Percentiles rank a stretch among this genome's conserved stretches.
phyloP scores from a whole-genome alignment of 805 yeast genomes.

The Saitoella complicata region DNA sequence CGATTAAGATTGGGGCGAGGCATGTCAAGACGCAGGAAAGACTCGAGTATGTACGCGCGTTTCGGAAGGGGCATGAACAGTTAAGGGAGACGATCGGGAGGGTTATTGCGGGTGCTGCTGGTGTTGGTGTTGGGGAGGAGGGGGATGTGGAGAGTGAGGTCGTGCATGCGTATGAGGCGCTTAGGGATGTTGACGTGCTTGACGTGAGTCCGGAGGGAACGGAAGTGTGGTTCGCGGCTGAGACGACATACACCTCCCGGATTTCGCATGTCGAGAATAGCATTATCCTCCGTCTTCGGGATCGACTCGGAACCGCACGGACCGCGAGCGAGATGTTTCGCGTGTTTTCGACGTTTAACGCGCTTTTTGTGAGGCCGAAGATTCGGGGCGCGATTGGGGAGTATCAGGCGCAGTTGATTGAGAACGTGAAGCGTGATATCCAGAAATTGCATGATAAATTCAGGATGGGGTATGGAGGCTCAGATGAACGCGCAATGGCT shows the following conservation, averaged over 20 bases:
- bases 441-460: slow-evolving; percentile 27
- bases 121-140: slow-evolving; percentile 7
- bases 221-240: slow-evolving; percentile 28
- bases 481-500: slow-evolving; percentile 22
- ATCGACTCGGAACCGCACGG: slow-evolving; percentile 24
- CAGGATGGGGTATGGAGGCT: slow-evolving; percentile 19
- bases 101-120: slow-evolving; percentile 7
- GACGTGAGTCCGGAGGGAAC: slow-evolving; percentile 25
- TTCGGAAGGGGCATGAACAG: slow-evolving; percentile 40
- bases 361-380: slow-evolving; percentile 35
- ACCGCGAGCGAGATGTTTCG: slow-evolving; percentile 35
- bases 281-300: slow-evolving; percentile 27
- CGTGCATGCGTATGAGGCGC: slow-evolving; percentile 26
- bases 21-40: slow-evolving; percentile 27
- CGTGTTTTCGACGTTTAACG: slow-evolving; percentile 33
- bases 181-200: slow-evolving; percentile 24
- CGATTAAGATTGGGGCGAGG: slow-evolving; percentile 41
- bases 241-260: slow-evolving; percentile 27
- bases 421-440: slow-evolving; percentile 34
- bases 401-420: slow-evolving; percentile 37
- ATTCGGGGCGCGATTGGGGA: slow-evolving; percentile 44
- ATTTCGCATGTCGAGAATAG: slow-evolving; percentile 31
- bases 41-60: slow-evolving; percentile 26
- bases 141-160: slow-evolving; percentile 22
- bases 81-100: slow-evolving; percentile 25